Base-by-base conservation (phyloP, 352 stramenopile species). In the Pythium periplocum region DNA sequence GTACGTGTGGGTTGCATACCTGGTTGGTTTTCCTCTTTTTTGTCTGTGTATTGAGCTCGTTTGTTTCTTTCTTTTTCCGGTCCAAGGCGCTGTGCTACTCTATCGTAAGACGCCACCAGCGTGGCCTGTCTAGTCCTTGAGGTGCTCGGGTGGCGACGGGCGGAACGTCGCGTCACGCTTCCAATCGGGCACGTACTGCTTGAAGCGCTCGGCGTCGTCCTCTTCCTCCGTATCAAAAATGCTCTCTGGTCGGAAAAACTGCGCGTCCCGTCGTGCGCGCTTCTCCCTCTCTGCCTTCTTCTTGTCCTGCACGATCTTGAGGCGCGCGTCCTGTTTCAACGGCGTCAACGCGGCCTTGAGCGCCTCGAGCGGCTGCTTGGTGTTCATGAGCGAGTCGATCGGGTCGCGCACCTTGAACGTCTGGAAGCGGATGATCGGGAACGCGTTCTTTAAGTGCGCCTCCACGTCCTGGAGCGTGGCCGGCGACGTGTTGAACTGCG, bases 401-500 rank as follows among this genome's bases (percentile, higher is more conserved):
- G 81, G 77, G 69, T 92, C 79, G 59, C 79, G 76, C 8, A 94
- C 63, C 69, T 94, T 90, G 73, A 93, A 93, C 8, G 83, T 90
- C 69, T 86, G 66, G 71, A 91, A 93, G 68, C 83, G 83, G 51
- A 93, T 78, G 57, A 93, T 78, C 38, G 78, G 75, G 68, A 90
- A 91, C 62, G 68, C 83, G 65, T 91, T 86, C 74, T 91, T 91
- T 35, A 93, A 74, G 62, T 90, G 90, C n/a, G 54, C 50, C 62
- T 94, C 81, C 10, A 92, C 55, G 48, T 94, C 79, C 42, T 78
- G 62, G 32, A 94, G 67, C 57, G 81, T 72, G 6, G 57, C 53
- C 1, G 83, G 78, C 50, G 78, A 90, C 61, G 80, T 86, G 57
- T 89, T 90, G 66, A 94, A 94, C 62, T 90, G 81, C 68, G 83